Percentiles rank a stretch among this genome's conserved stretches.
Evolutionary conservation across 495 filamentous ascomycete genomes (phyloP).

Genomic region (Viridothelium virens): DNA sequence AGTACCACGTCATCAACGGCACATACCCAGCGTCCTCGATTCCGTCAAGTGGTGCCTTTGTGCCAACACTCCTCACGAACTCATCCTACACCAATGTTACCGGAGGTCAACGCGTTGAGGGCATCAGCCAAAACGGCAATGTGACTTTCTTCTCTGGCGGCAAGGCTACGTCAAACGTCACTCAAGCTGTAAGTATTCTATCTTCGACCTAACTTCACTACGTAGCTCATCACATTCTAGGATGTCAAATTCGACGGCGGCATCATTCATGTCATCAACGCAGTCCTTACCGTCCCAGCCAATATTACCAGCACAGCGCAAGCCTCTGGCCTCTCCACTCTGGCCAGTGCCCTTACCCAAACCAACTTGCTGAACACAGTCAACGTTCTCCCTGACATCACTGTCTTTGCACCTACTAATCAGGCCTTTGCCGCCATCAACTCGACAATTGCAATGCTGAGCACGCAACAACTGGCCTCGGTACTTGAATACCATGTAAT

Average conservation of each 20-base stretch:
- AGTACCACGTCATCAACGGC: slow-evolving; percentile 60
- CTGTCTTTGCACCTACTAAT: slow-evolving; percentile 57
- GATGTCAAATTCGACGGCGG: slow-evolving; percentile 57
- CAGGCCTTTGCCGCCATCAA: slow-evolving; percentile 55
- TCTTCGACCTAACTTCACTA: neutral
- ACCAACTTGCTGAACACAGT: slow-evolving; percentile 41
- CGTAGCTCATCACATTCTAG: slow-evolving; percentile 12
- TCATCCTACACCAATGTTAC: slow-evolving; percentile 44
- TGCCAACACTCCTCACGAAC: slow-evolving; percentile 49
- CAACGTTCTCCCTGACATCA: slow-evolving; percentile 43
- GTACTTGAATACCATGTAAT: slow-evolving; percentile 56
- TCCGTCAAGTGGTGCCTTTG: slow-evolving; percentile 40
- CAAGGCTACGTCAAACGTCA: slow-evolving; percentile 29
- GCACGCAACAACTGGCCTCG: slow-evolving; percentile 38
- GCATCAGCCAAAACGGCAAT: slow-evolving; percentile 26
- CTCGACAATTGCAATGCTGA: slow-evolving; percentile 42
- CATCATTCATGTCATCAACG: slow-evolving; percentile 59
- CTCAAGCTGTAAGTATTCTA: slow-evolving; percentile 28
- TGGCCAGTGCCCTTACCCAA: slow-evolving; percentile 47
- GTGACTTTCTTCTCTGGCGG: slow-evolving; percentile 36
- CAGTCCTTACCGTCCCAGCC: slow-evolving; percentile 47
- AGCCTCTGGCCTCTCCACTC: slow-evolving; percentile 48
- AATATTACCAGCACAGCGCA: slow-evolving; percentile 44
- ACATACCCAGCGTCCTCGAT: slow-evolving; percentile 38
- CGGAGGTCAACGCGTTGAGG: slow-evolving; percentile 43